Conservation (phyloP, 2,329 filamentous ascomycete species). For the Fonsecaea pugnacius region DNA sequence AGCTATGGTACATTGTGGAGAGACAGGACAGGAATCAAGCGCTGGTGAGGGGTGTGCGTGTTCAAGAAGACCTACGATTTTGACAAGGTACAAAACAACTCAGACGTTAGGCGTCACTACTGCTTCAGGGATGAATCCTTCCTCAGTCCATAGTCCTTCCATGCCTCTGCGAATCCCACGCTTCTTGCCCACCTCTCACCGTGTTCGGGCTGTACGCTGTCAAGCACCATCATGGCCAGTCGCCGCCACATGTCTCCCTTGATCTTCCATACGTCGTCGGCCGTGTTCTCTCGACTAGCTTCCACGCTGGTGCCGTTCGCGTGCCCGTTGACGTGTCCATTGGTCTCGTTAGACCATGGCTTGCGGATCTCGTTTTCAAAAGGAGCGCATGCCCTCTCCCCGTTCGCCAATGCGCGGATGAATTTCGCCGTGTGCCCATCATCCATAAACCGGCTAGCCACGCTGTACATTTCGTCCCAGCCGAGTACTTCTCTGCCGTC, state of each 20-base stretch:
- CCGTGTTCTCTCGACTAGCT: not conserved
- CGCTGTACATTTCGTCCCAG: constrained; percentile 5
- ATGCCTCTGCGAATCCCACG: constrained; percentile 10
- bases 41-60: no score
- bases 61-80: no score
- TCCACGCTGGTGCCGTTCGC: not conserved
- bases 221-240: constrained; percentile 14
- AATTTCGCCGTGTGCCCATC: constrained; percentile 15
- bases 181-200: constrained; percentile 9
- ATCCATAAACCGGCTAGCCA: constrained; percentile 1
- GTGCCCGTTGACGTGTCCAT: not conserved
- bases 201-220: constrained; percentile 7
- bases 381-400: not conserved
- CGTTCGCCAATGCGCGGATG: constrained; percentile 15
- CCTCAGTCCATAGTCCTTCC: not conserved
- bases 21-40: no score
- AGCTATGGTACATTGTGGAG: no score
- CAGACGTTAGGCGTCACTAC: no score
- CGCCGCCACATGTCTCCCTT: constrained; percentile 12
- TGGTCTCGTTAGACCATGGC: not conserved
- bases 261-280: constrained; percentile 8
- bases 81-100: no score
- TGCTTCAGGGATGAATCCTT: not conserved
- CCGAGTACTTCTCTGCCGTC: not conserved
- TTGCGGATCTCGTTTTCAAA: not conserved